phyloP scores from a whole-genome alignment of 352 stramenopile species.

The Globisporangium cylindrosporum region DNA sequence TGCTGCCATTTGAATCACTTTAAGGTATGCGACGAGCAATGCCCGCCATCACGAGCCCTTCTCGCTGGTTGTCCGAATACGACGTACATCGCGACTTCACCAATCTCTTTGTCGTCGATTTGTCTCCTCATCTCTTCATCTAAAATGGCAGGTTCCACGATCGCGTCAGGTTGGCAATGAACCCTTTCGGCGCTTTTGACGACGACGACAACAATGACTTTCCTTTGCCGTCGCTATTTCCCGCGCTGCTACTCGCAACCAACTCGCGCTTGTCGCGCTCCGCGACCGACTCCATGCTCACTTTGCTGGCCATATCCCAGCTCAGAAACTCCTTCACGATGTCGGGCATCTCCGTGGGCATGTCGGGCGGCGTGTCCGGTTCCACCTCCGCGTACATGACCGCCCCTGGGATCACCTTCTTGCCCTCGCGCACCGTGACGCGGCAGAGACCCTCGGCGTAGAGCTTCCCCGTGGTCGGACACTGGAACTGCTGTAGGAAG shows the following conservation, averaged over 20 bases:
- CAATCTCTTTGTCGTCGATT: neutral
- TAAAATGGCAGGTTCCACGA: conserved; percentile 45
- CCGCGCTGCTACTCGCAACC: conserved; percentile 7
- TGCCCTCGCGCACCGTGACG: conserved; percentile 29
- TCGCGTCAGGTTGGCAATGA: conserved; percentile 37
- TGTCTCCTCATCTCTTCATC: neutral
- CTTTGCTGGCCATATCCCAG: conserved; percentile 30
- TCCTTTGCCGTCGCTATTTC: neutral
- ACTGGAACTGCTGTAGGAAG: conserved; percentile 59
- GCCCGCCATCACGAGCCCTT: neutral
- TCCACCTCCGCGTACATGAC: conserved; percentile 29
- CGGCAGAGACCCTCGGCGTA: conserved; percentile 53
- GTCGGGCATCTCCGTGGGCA: conserved; percentile 4
- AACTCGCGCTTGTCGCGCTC: conserved; percentile 18
- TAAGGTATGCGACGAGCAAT: neutral
- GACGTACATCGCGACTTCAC: neutral
- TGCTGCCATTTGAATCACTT: no score
- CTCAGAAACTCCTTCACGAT: conserved; percentile 9
- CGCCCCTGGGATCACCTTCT: conserved; percentile 23
- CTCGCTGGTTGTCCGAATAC: neutral
- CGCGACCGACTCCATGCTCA: conserved; percentile 25
- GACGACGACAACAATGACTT: neutral
- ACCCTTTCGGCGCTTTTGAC: conserved; percentile 7
- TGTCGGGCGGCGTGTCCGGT: neutral
- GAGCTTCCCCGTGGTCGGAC: conserved; percentile 42